Evolutionary conservation across 2,329 filamentous ascomycete species (phyloP).

Genomic region (Graphilbum sp.): DNA sequence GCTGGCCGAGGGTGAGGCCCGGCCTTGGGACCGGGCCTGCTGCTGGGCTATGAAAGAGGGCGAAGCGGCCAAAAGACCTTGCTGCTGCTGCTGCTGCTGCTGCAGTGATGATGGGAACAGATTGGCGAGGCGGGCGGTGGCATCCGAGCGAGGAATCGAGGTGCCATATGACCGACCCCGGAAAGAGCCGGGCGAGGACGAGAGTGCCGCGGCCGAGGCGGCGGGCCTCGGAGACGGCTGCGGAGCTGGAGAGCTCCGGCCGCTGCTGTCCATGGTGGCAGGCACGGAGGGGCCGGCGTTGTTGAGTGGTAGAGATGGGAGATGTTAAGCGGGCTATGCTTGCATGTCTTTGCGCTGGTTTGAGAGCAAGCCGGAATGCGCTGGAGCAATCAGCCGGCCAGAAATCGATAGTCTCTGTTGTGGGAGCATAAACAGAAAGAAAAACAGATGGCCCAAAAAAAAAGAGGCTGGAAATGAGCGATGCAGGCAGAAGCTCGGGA

Average conservation of each 20-base stretch:
- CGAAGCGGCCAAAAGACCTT: conserved; percentile 15
- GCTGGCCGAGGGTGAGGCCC: conserved; percentile 28
- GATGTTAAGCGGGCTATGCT: too few relatives aligned
- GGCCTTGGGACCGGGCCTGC: background rate
- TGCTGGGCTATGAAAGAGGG: background rate
- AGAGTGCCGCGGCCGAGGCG: conserved; percentile 12
- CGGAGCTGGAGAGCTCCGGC: conserved; percentile 9
- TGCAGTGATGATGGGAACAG: conserved; percentile 28
- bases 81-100: conserved; percentile 2
- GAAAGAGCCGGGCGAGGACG: conserved; percentile 31
- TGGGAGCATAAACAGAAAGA: too few relatives aligned
- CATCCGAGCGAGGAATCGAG: conserved; percentile 39
- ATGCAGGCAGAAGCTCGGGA: too few relatives aligned
- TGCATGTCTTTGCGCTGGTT: too few relatives aligned
- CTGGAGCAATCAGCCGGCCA: too few relatives aligned
- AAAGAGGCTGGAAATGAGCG: background rate
- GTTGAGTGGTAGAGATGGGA: too few relatives aligned
- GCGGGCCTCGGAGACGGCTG: conserved; percentile 3
- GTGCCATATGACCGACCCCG: conserved; percentile 29
- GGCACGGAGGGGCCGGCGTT: too few relatives aligned
- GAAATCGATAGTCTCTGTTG: too few relatives aligned
- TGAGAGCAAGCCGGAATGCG: too few relatives aligned
- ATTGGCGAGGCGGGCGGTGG: conserved; percentile 44
- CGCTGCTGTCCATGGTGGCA: conserved; percentile 6
- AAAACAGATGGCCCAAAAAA: background rate